These are phyloP conservation scores for Durotheca rogersii DNA, from an alignment of 495 filamentous ascomycete genomes.

Conservation along the genomic window DNA sequence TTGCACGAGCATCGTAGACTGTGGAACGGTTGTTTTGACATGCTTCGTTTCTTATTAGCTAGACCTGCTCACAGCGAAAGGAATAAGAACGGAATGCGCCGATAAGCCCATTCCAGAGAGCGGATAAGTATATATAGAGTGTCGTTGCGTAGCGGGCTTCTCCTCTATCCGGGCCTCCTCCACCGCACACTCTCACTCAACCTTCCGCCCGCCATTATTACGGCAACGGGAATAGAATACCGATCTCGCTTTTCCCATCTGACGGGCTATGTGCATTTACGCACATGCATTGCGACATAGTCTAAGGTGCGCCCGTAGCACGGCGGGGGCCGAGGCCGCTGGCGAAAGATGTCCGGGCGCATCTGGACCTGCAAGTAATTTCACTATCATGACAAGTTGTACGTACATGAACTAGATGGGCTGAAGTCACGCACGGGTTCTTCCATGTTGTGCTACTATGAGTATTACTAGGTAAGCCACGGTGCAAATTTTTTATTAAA, in stretches of 20 bases:
- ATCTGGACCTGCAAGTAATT: constrained; percentile 35
- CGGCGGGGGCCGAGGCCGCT: constrained; percentile 26
- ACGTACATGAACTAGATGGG: constrained; percentile 29
- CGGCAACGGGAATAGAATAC: constrained; percentile 23
- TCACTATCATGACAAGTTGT: constrained; percentile 13
- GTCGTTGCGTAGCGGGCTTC: too few relatives aligned
- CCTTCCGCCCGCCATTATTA: too few relatives aligned
- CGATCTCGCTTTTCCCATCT: constrained; percentile 21
- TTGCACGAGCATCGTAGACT: too few relatives aligned
- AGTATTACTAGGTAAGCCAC: too few relatives aligned
- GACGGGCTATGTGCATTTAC: constrained; percentile 1
- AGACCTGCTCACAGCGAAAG: too few relatives aligned
- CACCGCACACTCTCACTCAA: too few relatives aligned
- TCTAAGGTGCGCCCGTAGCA: constrained; percentile 7
- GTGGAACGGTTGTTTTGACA: too few relatives aligned
- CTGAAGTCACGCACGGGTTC: constrained; percentile 24
- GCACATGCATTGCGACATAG: constrained; percentile 10
- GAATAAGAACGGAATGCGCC: too few relatives aligned
- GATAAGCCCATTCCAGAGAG: too few relatives aligned
- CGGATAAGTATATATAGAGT: too few relatives aligned
- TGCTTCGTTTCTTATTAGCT: too few relatives aligned
- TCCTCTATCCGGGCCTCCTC: too few relatives aligned
- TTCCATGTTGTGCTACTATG: constrained; percentile 24
- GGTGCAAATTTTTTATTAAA: constrained; percentile 4
- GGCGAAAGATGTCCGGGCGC: constrained; percentile 24